Base-by-base conservation (phyloP, 768 basidiomycete species). In the Tremella fuciformis region DNA sequence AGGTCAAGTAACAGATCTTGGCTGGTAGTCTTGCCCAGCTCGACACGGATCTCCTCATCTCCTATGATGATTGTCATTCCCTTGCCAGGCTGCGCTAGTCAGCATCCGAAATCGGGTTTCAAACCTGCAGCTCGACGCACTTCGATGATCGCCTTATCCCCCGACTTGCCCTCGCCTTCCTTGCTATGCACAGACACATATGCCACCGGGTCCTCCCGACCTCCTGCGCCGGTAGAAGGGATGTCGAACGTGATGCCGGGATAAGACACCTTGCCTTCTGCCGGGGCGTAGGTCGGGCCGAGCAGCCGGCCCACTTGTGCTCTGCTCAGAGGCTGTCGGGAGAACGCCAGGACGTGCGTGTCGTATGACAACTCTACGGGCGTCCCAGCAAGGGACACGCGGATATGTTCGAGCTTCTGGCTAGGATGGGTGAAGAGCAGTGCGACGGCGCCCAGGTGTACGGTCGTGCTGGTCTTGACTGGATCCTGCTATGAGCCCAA, bases 1-100 rank as follows among this genome's bases (percentile, higher is more conserved):
- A 94, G 79, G 62, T 89, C 89, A 22, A 87, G 79, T 1, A 80
- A 83, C 46, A 93, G 77, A 73, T 92, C 91, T 73, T 94, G 89
- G 1, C 87, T 85, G 8, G 86, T 90, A 6, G 89, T 92, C 65
- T 84, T 79, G 21, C 88, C 85, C 16, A 96, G 72, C 19, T 81
- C 80, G 50, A 94, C 78, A 41, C 84, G 81, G 21, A 90, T 66
- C 16, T 83, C 81, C 18, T 55, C 57, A 3, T 63, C 38, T 70
- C 55, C 69, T 3, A 82, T 75, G 2, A 51, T 34, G 9, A 76
- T 53, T 4, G 52, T 60, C 15, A 71, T 61, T 46, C 75, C 66
- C 58, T 57, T 58, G 25, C 67, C 56, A 48, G 67, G 63, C 69
- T 46, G 42, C 42, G 6, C 29, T n/a, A 15, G 16, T 46, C 42